phyloP scores from a whole-genome alignment of 2,329 filamentous ascomycete genomes.

The Paecilomyces formosus region DNA sequence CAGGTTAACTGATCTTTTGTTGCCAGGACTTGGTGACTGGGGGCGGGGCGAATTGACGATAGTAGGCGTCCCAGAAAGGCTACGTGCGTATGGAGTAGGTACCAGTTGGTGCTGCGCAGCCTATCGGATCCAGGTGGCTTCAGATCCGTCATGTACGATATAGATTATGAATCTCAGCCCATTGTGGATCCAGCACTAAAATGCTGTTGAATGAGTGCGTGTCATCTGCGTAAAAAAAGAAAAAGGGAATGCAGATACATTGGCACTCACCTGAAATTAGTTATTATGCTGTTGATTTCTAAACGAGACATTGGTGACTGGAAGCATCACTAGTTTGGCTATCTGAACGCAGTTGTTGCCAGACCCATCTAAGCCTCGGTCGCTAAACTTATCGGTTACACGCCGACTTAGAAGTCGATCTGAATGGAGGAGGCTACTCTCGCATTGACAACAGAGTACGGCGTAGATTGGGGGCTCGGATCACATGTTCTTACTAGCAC shows the following conservation, averaged over 20 bases:
- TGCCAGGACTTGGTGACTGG: background rate
- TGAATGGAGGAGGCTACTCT: background rate
- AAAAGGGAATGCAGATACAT: background rate
- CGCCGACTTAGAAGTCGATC: background rate
- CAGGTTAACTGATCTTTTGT: background rate
- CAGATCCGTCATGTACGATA: background rate
- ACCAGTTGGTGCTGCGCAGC: background rate
- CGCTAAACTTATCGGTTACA: background rate
- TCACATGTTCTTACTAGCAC: slow-evolving; percentile 10
- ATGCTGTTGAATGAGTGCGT: background rate
- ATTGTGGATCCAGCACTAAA: background rate
- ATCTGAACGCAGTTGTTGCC: background rate
- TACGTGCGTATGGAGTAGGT: background rate
- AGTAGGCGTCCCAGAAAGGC: background rate
- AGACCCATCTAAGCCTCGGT: background rate
- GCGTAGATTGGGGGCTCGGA: slow-evolving; percentile 8
- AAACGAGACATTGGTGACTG: background rate
- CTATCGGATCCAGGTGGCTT: background rate
- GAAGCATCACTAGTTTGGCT: background rate
- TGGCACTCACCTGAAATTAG: background rate
- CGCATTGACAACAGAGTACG: slow-evolving; percentile 2
- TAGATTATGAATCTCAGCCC: background rate
- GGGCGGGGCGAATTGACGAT: background rate
- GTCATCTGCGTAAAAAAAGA: background rate
- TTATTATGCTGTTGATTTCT: background rate